A percentile compares a stretch with the other conserved stretches of the same genome.
Evolutionary conservation across 2,329 filamentous ascomycete species (phyloP).

Genomic region (Arthrocladium fulminans): DNA sequence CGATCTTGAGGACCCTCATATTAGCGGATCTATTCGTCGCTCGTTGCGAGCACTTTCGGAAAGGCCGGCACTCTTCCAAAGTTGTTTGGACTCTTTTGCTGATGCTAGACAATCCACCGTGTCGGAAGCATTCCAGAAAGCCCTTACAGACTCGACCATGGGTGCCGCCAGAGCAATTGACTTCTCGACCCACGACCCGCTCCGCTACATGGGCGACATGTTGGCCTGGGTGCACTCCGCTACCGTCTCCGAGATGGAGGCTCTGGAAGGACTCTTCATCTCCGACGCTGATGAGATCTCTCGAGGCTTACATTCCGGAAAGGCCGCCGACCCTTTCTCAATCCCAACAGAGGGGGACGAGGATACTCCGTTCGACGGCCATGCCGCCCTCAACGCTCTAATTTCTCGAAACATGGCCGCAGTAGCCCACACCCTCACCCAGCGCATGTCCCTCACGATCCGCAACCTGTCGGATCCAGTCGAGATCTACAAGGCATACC

Average conservation of each 20-base stretch:
- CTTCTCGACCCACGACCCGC: conserved; percentile 78
- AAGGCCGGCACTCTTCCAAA: conserved; percentile 81
- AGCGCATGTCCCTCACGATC: conserved; percentile 83
- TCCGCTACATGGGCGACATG: conserved; percentile 94
- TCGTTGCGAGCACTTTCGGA: conserved; percentile 83
- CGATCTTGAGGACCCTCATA: conserved; percentile 89
- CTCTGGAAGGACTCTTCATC: conserved; percentile 82
- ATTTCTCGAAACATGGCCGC: conserved; percentile 78
- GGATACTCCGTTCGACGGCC: conserved; percentile 60
- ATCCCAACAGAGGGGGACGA: conserved; percentile 33
- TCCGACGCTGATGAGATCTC: conserved; percentile 83
- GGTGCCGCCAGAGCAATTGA: conserved; percentile 73
- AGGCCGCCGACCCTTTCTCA: conserved; percentile 66
- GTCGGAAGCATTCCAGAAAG: conserved; percentile 80
- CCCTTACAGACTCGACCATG: conserved; percentile 60
- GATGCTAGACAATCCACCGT: conserved; percentile 80
- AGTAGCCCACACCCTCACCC: conserved; percentile 73
- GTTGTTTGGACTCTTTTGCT: conserved; percentile 84
- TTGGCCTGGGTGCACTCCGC: conserved; percentile 93
- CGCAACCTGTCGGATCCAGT: conserved; percentile 87
- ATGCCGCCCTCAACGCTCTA: conserved; percentile 72
- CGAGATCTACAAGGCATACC: conserved; percentile 79
- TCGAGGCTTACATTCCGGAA: conserved; percentile 67
- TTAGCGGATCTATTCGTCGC: conserved; percentile 72
- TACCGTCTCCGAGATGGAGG: conserved; percentile 86